Base-by-base conservation (phyloP, 75 land plant genomes). In the Picea glauca region DNA sequence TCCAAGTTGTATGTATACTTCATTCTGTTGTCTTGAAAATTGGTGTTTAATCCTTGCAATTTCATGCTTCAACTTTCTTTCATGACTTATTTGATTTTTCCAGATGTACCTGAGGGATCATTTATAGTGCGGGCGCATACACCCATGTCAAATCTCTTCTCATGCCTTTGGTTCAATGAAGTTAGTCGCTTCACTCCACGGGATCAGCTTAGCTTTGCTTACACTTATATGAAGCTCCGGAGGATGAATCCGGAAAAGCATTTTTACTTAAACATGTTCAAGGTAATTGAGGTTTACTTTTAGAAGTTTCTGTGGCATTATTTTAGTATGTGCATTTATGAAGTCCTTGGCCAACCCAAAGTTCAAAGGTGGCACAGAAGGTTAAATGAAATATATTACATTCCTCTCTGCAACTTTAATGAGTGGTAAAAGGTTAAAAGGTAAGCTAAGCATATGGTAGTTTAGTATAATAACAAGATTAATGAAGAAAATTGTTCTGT, bases 131-230 rank as follows among this genome's bases (percentile, higher is more conserved):
- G 99, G 33, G 95, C 93, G 0, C 99, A 97, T 77, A 95, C 99
- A 6, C 98, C 99, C 77, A 95, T 95, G 98, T 91, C 99, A 60
- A 97, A 97, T 83, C 83, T 94, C 64, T 97, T 97, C 73, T 97
- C 99, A 30, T 97, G 99, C 79, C 90, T 97, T 50, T 97, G 99
- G 99, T 97, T 97, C 83, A 97, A 97, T 83, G 99, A 97, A 84
- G 99, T 97, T 80, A 91, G 93, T 74, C 93, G 94, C 26, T 97
- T 93, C 60, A 97, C 99, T 1, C 90, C 99, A 50, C 88, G 99
- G 60, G 99, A 97, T 77, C 99, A 97, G 81, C 86, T 97, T 33
- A 95, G 98, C 78, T 97, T 97, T 85, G 99, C 96, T 9, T 95
- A 95, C 77, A 98, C 99, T 15, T 98, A 91, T 81, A 74, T 93